Conservation (phyloP, 2,329 filamentous ascomycete genomes). For the Penicillium oxalicum region DNA sequence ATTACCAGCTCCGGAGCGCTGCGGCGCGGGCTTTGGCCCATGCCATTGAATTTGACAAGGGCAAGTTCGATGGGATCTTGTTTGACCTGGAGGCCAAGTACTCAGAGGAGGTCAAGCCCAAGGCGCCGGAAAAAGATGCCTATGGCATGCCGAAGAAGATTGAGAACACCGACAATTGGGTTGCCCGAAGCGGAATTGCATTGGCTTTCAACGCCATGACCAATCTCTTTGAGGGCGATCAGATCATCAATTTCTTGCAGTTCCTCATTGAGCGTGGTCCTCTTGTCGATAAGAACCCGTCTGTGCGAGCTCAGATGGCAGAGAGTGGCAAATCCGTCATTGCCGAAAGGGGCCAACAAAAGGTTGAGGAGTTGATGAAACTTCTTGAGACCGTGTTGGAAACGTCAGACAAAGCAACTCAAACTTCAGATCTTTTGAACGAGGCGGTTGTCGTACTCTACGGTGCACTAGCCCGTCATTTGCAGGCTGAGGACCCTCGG, state of each 20-base stretch:
- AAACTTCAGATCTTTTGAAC: conserved; percentile 81
- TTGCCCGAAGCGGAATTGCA: conserved; percentile 81
- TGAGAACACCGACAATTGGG: conserved; percentile 84
- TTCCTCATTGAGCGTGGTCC: conserved; percentile 84
- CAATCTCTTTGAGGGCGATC: conserved; percentile 58
- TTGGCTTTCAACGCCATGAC: conserved; percentile 80
- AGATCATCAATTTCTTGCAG: conserved; percentile 70
- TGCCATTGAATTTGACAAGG: conserved; percentile 56
- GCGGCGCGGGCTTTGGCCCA: conserved; percentile 77
- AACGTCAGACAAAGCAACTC: conserved; percentile 71
- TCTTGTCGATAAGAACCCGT: conserved; percentile 71
- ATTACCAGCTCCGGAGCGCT: conserved; percentile 74
- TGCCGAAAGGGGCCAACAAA: conserved; percentile 68
- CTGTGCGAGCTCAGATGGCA: conserved; percentile 83
- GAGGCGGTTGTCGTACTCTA: conserved; percentile 98
- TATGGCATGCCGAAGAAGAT: conserved; percentile 92
- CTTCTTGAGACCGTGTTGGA: conserved; percentile 87
- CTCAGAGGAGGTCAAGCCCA: conserved; percentile 70
- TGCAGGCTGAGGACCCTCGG: conserved; percentile 77
- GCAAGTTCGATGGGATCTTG: conserved; percentile 58
- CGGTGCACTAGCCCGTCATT: conserved; percentile 82
- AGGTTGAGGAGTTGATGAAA: conserved; percentile 86
- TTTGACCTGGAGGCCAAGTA: conserved; percentile 65
- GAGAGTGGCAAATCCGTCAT: conserved; percentile 81
- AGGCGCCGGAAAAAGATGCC: conserved; percentile 76